Evolutionary conservation across 441 rosid genomes (phyloP), one percentile per base, ranked within the genome.

Genomic region (Biscutella laevigata): DNA sequence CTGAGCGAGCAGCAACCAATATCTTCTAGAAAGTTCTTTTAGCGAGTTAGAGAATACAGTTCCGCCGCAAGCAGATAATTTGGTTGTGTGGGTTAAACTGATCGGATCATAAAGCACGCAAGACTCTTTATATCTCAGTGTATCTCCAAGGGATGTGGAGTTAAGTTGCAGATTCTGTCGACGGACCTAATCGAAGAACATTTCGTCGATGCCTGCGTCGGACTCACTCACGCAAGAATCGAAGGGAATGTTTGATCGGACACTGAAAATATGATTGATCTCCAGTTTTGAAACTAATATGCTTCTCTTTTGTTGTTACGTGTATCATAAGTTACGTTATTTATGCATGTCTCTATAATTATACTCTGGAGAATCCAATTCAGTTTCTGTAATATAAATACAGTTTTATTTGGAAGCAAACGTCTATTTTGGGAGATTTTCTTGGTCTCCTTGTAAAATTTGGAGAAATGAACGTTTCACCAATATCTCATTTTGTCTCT

Each of bases 1-100:
- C 61, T 88, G 63, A 56, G 68, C 6, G 77, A 76, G 64, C 91
- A 83, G 61, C 55, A 65, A 1, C 71, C 87, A 0, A 65, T 68
- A 38, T 33, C 80, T 8, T 66, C 79, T 2, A 67, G 95, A 59
- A 83, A 72, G 29, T 77, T 52, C 66, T 91, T 91, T 55, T 87
- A 88, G 60, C 69, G 96, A 57, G 94, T n/a, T 91, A 37, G 98
- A 85, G 70, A 88, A 85, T 33, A 91, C 96, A 0, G 91, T 67
- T 6, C 85, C 96, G 3, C 91, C 91, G 0, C 78, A 85, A 57
- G 64, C 95, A 0, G 96, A 91, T 67, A 91, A 88, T 41, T 84
- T 84, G 1, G 45, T 83, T 5, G 21, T 88, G 47, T 91, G 91
- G 49, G 94, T 91, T 28, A 79, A 39, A 83, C 96, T 0, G 20